phyloP scores from a whole-genome alignment of 257 asterid species.

The Fraxinus anomala region DNA sequence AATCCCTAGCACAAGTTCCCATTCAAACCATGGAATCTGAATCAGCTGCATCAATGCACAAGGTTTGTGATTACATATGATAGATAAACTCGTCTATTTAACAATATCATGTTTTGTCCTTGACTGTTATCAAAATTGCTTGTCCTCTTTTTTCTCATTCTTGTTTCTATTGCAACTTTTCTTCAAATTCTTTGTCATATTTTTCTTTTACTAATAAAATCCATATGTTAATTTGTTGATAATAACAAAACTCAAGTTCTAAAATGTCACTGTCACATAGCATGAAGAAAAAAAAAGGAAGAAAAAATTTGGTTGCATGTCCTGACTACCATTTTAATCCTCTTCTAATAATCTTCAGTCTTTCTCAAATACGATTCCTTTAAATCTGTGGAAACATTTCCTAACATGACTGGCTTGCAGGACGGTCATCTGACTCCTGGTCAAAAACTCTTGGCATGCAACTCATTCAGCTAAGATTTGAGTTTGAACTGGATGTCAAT shows the following conservation, averaged over 20 bases:
- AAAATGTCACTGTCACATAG: background rate
- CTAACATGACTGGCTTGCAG: conserved; percentile 50
- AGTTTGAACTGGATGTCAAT: conserved; percentile 55
- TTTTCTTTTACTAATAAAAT: conserved; percentile 2
- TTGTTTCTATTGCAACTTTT: conserved; percentile 5
- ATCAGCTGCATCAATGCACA: conserved; percentile 94
- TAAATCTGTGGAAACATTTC: conserved; percentile 22
- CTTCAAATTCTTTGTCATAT: conserved; percentile 3
- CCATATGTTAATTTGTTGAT: conserved; percentile 16
- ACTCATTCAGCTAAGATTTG: conserved; percentile 75
- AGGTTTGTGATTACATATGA: conserved; percentile 50
- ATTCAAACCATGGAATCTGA: conserved; percentile 90
- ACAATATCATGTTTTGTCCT: background rate
- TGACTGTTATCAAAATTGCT: background rate
- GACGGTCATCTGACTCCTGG: conserved; percentile 75
- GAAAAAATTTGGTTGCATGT: background rate
- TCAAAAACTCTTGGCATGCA: conserved; percentile 69
- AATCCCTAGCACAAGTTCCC: conserved; percentile 84
- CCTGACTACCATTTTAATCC: background rate
- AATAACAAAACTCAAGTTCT: background rate
- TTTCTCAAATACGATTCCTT: conserved; percentile 1
- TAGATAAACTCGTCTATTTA: background rate
- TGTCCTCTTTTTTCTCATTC: conserved; percentile 6
- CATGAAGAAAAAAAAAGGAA: background rate
- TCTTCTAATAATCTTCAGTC: background rate